phyloP scores from a whole-genome alignment of 306 rosid genomes.

The Castanospermum australe region DNA sequence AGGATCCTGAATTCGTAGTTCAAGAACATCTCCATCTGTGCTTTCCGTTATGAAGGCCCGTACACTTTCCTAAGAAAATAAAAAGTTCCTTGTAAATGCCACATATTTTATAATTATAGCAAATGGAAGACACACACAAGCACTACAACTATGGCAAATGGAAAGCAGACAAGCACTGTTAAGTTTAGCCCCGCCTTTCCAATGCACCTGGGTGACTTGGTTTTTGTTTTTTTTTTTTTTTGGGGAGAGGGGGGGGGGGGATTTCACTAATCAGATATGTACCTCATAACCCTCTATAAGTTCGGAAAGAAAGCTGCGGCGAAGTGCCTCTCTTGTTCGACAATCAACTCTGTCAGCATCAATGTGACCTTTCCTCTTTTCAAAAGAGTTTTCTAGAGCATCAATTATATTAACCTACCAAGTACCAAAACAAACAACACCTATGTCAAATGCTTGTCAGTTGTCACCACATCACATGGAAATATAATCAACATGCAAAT shows the following conservation, averaged over 20 bases:
- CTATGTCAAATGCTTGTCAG: conserved; percentile 20
- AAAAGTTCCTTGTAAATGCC: neutral
- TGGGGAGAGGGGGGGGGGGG: neutral
- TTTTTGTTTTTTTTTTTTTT: too few species aligned
- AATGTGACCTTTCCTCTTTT: conserved; percentile 54
- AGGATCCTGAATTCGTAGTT: conserved; percentile 71
- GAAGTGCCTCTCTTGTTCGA: conserved; percentile 91
- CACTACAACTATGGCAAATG: too few species aligned
- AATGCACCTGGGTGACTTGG: neutral
- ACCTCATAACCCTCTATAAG: conserved; percentile 88
- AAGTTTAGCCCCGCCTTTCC: conserved; percentile 13
- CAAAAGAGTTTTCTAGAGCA: conserved; percentile 41
- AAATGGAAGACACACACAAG: too few species aligned
- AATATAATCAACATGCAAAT: conserved; percentile 5
- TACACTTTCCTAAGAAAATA: conserved; percentile 55
- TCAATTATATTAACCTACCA: conserved; percentile 69
- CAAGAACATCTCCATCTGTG: conserved; percentile 51
- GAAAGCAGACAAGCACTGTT: neutral
- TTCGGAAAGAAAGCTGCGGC: conserved; percentile 71
- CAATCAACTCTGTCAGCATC: conserved; percentile 73
- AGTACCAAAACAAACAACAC: conserved; percentile 36
- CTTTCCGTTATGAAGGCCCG: conserved; percentile 51
- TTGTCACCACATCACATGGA: neutral
- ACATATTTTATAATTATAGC: neutral
- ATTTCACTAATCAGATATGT: conserved; percentile 16